These are phyloP conservation scores for Ostreobium quekettii DNA, from an alignment of 139 green algal genomes.

Conservation along the genomic window DNA sequence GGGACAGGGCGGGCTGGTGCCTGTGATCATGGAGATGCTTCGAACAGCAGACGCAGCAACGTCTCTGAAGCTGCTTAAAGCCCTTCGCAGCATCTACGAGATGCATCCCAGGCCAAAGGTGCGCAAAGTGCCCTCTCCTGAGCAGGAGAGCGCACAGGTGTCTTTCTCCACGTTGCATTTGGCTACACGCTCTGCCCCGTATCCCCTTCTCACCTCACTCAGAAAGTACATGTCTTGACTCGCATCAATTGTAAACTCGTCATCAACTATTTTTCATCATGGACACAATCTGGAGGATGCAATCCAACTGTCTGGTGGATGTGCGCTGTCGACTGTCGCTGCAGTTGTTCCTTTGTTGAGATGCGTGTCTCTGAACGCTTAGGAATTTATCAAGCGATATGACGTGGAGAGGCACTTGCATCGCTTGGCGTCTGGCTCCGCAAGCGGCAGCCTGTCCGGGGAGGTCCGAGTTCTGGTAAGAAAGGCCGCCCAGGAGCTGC, in stretches of 20 bases:
- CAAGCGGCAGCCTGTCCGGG: not conserved
- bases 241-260: not conserved
- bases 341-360: not conserved
- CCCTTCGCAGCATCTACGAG: constrained; percentile 1
- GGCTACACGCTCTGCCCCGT: not conserved
- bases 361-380: not conserved
- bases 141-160: not conserved
- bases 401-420: constrained; percentile 1
- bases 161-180: not conserved
- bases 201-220: not conserved
- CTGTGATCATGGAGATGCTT: constrained; percentile 17
- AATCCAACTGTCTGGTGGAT: not conserved
- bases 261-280: not conserved
- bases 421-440: constrained; percentile 2
- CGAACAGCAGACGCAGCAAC: constrained; percentile 3
- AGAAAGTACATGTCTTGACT: not conserved
- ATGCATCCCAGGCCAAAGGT: constrained; percentile 20
- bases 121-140: not conserved
- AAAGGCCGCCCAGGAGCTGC: constrained; percentile 2
- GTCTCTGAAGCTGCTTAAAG: constrained; percentile 9
- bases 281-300: not conserved
- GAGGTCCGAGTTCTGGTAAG: not conserved
- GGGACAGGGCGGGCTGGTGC: not conserved
- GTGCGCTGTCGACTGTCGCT: not conserved
- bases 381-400: constrained; percentile 20